A percentile compares a stretch with the other conserved stretches of the same genome.
Conservation (phyloP, 164 flowering plant genomes). For the Litsea cubeba region DNA sequence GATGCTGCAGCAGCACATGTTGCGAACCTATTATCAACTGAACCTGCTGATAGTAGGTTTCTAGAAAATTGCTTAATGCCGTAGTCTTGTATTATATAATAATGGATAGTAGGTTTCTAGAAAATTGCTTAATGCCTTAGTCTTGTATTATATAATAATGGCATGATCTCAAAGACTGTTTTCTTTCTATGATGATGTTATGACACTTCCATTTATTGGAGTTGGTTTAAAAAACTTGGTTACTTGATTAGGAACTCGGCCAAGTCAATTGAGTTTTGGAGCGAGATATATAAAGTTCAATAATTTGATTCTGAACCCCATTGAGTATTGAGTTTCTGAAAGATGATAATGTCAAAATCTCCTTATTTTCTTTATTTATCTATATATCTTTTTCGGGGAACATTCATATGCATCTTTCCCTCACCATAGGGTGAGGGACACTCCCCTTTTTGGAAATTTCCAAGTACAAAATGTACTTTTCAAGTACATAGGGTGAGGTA, state of each 20-base stretch:
- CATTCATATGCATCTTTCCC: too few species aligned
- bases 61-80: neutral
- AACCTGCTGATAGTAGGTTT: slow-evolving; percentile 82
- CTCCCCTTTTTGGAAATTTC: too few species aligned
- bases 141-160: neutral
- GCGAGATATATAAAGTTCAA: neutral
- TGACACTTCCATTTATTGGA: neutral
- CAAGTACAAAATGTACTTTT: too few species aligned
- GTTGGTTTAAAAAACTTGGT: neutral
- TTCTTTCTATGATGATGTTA: neutral
- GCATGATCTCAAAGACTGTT: neutral
- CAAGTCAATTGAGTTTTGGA: neutral
- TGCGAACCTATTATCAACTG: slow-evolving; percentile 86
- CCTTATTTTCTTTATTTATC: too few species aligned
- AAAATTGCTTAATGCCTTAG: neutral
- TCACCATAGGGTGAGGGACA: too few species aligned
- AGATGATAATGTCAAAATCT: too few species aligned
- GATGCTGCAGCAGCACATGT: slow-evolving; percentile 96
- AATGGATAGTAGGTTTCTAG: slow-evolving; percentile 1
- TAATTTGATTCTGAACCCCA: neutral
- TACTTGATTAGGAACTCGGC: too few species aligned
- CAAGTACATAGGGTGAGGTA: too few species aligned
- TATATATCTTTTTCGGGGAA: too few species aligned
- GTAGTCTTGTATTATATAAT: neutral
- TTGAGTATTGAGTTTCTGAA: neutral